Conservation (phyloP, 805 yeast species). For the Komagataella phaffii region DNA sequence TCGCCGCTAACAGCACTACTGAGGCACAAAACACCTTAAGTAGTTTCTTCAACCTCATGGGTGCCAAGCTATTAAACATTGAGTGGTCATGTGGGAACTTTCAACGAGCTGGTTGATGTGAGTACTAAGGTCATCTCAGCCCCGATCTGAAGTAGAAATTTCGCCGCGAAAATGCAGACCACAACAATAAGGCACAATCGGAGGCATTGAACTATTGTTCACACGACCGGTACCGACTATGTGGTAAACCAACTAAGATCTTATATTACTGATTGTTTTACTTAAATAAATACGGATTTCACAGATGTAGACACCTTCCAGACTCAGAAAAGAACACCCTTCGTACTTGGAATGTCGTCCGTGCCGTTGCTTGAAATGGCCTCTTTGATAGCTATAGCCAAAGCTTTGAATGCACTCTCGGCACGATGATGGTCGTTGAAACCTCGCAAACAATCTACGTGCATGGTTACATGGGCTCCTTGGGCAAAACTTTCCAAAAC, state of each 20-base stretch:
- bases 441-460: slow-evolving; percentile 90
- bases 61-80: neutral
- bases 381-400: slow-evolving; percentile 85
- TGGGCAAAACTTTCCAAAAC: slow-evolving; percentile 89
- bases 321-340: slow-evolving; percentile 72
- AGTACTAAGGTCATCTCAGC: neutral
- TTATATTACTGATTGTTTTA: neutral
- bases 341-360: slow-evolving; percentile 89
- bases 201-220: neutral
- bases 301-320: neutral
- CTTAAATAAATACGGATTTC: neutral
- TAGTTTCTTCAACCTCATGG: neutral
- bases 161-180: neutral
- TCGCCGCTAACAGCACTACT: neutral
- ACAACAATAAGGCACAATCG: neutral
- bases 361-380: slow-evolving; percentile 75
- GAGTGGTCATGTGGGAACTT: neutral
- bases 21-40: neutral
- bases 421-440: slow-evolving; percentile 93
- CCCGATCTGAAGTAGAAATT: neutral
- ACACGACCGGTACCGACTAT: neutral
- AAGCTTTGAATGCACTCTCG: slow-evolving; percentile 91
- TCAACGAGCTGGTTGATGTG: neutral
- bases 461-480: slow-evolving; percentile 81
- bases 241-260: neutral